Evolutionary conservation across 352 stramenopile species (phyloP).

Genomic region (Pilasporangium apinafurcum): DNA sequence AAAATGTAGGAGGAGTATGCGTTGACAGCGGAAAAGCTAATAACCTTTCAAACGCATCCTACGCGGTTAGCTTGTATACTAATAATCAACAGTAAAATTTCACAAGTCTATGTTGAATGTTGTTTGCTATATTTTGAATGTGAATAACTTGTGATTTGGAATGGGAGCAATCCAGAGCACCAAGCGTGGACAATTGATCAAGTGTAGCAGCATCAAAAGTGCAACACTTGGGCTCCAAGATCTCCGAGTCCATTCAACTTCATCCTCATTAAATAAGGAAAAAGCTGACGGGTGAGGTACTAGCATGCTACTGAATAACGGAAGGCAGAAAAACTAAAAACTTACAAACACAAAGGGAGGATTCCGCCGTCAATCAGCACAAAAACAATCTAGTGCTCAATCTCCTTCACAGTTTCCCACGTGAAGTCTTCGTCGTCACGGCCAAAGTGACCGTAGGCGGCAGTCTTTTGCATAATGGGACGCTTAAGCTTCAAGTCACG

Average conservation of each 20-base stretch:
- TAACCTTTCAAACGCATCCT: too few relatives aligned
- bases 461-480: conserved; percentile 98
- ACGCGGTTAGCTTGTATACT: too few relatives aligned
- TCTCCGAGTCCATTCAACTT: conserved; percentile 18
- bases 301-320: conserved; percentile 22
- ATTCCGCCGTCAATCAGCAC: background rate
- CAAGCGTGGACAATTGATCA: conserved; percentile 31
- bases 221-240: conserved; percentile 13
- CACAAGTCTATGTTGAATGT: too few relatives aligned
- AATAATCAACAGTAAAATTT: too few relatives aligned
- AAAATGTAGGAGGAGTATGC: too few relatives aligned
- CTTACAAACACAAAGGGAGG: conserved; percentile 20
- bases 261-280: conserved; percentile 20
- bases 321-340: conserved; percentile 23
- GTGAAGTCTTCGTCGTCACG: conserved; percentile 98
- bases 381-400: conserved; percentile 51
- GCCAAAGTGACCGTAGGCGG: conserved; percentile 99
- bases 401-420: conserved; percentile 97
- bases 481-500: conserved; percentile 97
- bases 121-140: too few relatives aligned
- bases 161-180: conserved; percentile 9
- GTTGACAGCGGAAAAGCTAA: too few relatives aligned
- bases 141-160: conserved; percentile 10
- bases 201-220: conserved; percentile 24
- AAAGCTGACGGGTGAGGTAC: conserved; percentile 21